Conservation (phyloP, 805 yeast genomes). For the Schwanniomyces polymorphus region DNA sequence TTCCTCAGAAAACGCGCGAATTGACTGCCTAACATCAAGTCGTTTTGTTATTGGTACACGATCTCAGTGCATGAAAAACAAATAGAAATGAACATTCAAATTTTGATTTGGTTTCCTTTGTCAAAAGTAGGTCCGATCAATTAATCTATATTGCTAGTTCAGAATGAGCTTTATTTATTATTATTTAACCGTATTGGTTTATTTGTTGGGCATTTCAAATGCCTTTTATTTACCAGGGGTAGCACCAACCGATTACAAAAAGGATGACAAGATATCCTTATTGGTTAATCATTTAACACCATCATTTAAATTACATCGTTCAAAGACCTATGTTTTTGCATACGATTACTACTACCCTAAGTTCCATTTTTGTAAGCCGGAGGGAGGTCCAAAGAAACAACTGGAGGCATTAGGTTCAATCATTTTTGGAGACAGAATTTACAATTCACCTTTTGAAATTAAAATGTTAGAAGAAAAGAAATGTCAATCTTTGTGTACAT, state of each 20-base stretch:
- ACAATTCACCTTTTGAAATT: conserved; percentile 84
- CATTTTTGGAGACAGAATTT: conserved; percentile 92
- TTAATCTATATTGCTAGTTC: background rate
- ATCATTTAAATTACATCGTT: conserved; percentile 46
- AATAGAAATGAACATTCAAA: background rate
- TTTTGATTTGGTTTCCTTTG: background rate
- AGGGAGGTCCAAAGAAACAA: conserved; percentile 64
- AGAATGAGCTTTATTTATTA: conserved; percentile 8
- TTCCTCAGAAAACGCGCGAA: conserved; percentile 11
- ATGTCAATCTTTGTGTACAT: conserved; percentile 68
- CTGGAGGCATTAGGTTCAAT: conserved; percentile 91
- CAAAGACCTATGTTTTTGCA: conserved; percentile 63
- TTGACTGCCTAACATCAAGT: background rate
- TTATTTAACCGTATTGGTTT: conserved; percentile 14
- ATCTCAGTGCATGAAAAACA: background rate
- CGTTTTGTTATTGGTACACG: background rate
- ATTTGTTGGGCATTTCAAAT: conserved; percentile 16
- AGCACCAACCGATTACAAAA: conserved; percentile 85
- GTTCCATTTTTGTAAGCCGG: conserved; percentile 82
- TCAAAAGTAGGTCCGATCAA: background rate
- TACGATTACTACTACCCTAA: conserved; percentile 82
- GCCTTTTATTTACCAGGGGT: conserved; percentile 95
- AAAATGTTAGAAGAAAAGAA: conserved; percentile 70
- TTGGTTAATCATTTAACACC: conserved; percentile 92
- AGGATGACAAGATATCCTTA: conserved; percentile 72